Evolutionary conservation across 108 stramenopile species (phyloP).

Genomic region (Ochromonas danica): DNA sequence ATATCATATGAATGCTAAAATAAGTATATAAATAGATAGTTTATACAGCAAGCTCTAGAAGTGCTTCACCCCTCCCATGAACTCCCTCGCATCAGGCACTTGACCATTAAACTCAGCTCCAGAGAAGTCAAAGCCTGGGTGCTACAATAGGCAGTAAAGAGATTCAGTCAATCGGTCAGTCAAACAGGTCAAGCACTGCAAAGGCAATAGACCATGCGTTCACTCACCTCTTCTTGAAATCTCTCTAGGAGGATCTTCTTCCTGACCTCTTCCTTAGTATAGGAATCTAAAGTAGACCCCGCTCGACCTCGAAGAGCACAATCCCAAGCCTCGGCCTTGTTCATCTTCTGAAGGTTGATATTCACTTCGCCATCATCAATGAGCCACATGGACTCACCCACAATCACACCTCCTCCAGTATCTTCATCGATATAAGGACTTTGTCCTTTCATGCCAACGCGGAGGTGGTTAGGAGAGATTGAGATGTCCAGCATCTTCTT

Average conservation of each 20-base stretch:
- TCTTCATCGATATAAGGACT: conserved; percentile 61
- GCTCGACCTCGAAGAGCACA: neutral
- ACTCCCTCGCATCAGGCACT: conserved; percentile 87
- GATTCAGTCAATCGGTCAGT: too few species aligned
- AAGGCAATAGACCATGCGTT: neutral
- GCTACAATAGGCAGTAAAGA: conserved; percentile 46
- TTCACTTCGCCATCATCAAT: conserved; percentile 55
- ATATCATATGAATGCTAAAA: too few species aligned
- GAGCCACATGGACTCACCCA: conserved; percentile 76
- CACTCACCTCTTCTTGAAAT: conserved; percentile 60
- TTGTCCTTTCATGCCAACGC: conserved; percentile 61
- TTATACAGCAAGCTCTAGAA: too few species aligned
- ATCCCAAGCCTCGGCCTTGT: conserved; percentile 58
- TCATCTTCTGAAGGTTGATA: conserved; percentile 66
- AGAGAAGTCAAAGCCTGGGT: conserved; percentile 96
- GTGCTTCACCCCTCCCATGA: conserved; percentile 86
- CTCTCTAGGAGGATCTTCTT: conserved; percentile 86
- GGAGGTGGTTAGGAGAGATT: conserved; percentile 48
- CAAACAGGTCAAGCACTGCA: neutral
- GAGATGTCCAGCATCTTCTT: conserved; percentile 46
- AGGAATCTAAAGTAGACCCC: conserved; percentile 57
- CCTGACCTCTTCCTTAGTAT: conserved; percentile 73
- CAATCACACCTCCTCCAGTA: conserved; percentile 72
- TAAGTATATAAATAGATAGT: too few species aligned
- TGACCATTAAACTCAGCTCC: conserved; percentile 89